Conservation (phyloP, 805 yeast genomes). For the Candida suzukii region DNA sequence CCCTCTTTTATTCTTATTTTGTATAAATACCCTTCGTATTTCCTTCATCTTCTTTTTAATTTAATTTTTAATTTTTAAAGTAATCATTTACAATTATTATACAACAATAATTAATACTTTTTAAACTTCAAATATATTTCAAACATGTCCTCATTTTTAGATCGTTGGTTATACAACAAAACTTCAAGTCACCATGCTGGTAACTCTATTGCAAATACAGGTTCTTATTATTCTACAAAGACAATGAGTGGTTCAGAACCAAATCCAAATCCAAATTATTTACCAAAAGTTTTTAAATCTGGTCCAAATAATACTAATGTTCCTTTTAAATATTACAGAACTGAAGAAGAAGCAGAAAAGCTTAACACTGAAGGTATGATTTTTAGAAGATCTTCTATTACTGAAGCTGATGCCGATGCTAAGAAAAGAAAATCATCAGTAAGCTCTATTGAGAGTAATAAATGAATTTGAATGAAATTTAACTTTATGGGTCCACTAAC, state of each 20-base stretch:
- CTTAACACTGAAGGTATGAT: background rate
- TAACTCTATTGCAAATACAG: slow-evolving; percentile 17
- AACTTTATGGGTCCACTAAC: too few species aligned
- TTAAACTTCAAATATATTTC: background rate
- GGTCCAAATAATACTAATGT: slow-evolving; percentile 23
- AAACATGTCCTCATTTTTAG: slow-evolving; percentile 21
- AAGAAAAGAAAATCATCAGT: background rate
- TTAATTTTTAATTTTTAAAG: too few species aligned
- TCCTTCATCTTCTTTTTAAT: too few species aligned
- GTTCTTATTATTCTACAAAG: slow-evolving; percentile 13
- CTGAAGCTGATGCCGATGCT: background rate
- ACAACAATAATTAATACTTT: too few species aligned
- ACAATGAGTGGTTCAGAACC: slow-evolving; percentile 1
- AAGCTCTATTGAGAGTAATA: background rate
- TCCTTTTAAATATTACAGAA: slow-evolving; percentile 20
- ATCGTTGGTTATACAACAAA: slow-evolving; percentile 26
- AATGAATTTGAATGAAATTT: too few species aligned
- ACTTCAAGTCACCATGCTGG: slow-evolving; percentile 11
- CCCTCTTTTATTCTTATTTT: too few species aligned
- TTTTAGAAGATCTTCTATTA: background rate
- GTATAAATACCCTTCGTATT: too few species aligned
- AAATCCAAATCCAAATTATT: background rate
- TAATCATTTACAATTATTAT: too few species aligned
- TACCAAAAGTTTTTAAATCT: slow-evolving; percentile 1
- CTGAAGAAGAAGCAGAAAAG: background rate